These are phyloP conservation scores for Ophiostoma ulmi DNA, from an alignment of 2,329 filamentous ascomycete genomes.

Conservation along the genomic window DNA sequence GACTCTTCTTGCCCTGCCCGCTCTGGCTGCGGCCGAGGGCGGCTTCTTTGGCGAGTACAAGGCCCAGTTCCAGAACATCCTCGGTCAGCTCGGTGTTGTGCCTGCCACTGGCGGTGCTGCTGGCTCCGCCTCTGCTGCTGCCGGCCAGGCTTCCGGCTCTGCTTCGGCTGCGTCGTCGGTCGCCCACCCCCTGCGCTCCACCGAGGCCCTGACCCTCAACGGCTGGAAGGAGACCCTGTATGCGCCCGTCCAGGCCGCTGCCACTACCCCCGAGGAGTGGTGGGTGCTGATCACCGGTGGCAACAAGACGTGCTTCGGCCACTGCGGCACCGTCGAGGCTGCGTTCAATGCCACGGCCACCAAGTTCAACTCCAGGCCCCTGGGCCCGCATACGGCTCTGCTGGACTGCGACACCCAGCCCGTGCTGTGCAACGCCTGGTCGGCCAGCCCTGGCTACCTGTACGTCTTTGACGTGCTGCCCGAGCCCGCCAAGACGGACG, in stretches of 20 bases:
- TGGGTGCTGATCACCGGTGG: constrained; percentile 68
- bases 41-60: constrained; percentile 53
- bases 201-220: constrained; percentile 50
- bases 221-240: constrained; percentile 68
- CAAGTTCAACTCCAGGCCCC: constrained; percentile 56
- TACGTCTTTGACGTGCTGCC: constrained; percentile 66
- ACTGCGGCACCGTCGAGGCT: constrained; percentile 58
- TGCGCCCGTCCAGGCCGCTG: constrained; percentile 53
- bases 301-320: constrained; percentile 71
- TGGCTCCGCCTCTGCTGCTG: constrained; percentile 34
- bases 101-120: constrained; percentile 45
- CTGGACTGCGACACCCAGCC: constrained; percentile 71
- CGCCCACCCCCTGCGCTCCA: background rate
- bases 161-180: constrained; percentile 40
- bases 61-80: constrained; percentile 58
- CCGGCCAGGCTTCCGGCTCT: constrained; percentile 39
- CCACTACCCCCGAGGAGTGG: constrained; percentile 66
- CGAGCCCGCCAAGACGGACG: constrained; percentile 56
- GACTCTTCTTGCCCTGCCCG: constrained; percentile 50
- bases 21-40: constrained; percentile 45
- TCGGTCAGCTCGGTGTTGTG: constrained; percentile 51
- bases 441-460: constrained; percentile 57
- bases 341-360: constrained; percentile 63
- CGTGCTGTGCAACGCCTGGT: constrained; percentile 71
- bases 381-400: constrained; percentile 61